phyloP scores from a whole-genome alignment of 371 early-diverging fungal species.

The Haplosporangium sp. region DNA sequence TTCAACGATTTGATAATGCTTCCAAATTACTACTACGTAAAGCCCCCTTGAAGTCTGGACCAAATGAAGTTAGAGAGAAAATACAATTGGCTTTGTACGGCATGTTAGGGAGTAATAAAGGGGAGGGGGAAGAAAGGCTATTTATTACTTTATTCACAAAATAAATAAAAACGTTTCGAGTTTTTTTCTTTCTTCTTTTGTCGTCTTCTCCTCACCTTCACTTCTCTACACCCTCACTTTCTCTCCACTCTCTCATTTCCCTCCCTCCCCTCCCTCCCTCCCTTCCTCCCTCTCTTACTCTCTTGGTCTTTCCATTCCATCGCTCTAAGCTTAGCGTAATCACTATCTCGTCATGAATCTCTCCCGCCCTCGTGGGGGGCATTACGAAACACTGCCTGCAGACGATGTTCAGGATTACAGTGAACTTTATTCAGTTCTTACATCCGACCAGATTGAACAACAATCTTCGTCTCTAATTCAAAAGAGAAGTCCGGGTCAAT shows the following conservation, averaged over 20 bases:
- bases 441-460: constrained; percentile 19
- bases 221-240: too few relatives aligned
- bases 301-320: background rate
- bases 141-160: too few relatives aligned
- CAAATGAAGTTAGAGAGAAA: too few relatives aligned
- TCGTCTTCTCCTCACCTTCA: too few relatives aligned
- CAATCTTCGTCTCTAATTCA: constrained; percentile 8
- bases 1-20: background rate
- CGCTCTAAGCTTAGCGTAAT: background rate
- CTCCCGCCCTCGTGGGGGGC: constrained; percentile 33
- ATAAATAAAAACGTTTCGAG: too few relatives aligned
- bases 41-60: too few relatives aligned
- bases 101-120: too few relatives aligned
- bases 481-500: constrained; percentile 7
- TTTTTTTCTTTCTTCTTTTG: too few relatives aligned
- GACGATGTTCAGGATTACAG: constrained; percentile 30
- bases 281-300: background rate
- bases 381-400: constrained; percentile 35
- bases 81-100: too few relatives aligned
- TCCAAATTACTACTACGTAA: background rate
- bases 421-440: constrained; percentile 37
- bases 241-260: background rate
- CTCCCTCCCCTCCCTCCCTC: background rate
- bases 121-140: too few relatives aligned
- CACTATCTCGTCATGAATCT: constrained; percentile 19